A percentile compares a stretch with the other conserved stretches of the same genome.
Evolutionary conservation across 371 early-diverging fungal species (phyloP).

Genomic region (Encephalitozoon cuniculi): DNA sequence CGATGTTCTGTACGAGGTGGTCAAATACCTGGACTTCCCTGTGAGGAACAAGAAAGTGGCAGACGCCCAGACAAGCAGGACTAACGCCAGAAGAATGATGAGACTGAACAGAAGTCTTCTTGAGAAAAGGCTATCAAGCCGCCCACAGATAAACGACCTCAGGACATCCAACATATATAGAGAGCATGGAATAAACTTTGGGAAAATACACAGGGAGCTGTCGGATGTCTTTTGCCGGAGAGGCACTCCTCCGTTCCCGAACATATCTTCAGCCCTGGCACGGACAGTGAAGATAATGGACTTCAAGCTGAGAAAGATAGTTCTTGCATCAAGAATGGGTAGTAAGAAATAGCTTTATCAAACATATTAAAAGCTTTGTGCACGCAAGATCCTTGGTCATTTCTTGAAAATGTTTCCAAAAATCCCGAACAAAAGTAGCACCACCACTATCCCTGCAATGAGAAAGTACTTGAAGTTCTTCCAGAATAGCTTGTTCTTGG

Average conservation of each 20-base stretch:
- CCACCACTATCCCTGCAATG: conserved; percentile 25
- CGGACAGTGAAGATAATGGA: not conserved
- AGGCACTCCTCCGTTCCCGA: not conserved
- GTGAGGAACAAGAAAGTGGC: not conserved
- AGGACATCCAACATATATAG: conserved; percentile 3
- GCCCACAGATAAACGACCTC: not conserved
- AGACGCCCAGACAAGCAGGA: not conserved
- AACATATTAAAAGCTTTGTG: not conserved
- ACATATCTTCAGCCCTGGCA: not conserved
- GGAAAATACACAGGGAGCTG: not conserved
- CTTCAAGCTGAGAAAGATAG: not conserved
- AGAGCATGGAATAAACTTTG: not conserved
- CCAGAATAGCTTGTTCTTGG: conserved; percentile 50
- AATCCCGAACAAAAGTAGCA: conserved; percentile 4
- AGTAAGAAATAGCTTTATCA: not conserved
- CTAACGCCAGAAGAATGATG: not conserved
- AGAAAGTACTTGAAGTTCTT: conserved; percentile 53
- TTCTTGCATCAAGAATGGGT: not conserved
- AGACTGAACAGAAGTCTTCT: not conserved
- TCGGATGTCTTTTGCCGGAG: not conserved
- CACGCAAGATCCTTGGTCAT: not conserved
- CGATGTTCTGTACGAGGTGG: conserved; percentile 1
- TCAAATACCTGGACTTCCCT: conserved; percentile 10
- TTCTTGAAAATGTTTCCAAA: not conserved
- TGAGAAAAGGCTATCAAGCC: not conserved